Evolutionary conservation across 495 filamentous ascomycete genomes (phyloP).

Genomic region (Lophium mytilinum): DNA sequence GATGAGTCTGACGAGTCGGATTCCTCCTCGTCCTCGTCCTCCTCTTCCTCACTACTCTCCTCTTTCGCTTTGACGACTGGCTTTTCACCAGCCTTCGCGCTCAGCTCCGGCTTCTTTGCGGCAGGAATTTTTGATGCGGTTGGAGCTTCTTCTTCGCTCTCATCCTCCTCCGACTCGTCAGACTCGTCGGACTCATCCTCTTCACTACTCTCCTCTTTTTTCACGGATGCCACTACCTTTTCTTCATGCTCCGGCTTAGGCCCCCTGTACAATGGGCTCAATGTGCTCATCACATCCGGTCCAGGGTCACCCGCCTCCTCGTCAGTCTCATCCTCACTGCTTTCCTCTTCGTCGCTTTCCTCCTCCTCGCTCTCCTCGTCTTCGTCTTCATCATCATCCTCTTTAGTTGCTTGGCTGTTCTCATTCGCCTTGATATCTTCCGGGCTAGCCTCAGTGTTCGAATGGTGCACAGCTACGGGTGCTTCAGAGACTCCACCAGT

Average conservation of each 20-base stretch:
- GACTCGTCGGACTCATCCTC: neutral
- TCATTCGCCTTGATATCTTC: constrained; percentile 28
- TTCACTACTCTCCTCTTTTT: neutral
- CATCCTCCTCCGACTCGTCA: constrained; percentile 11
- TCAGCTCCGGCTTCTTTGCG: neutral
- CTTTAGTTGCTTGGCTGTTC: constrained; percentile 14
- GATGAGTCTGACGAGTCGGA: neutral
- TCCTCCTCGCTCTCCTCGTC: constrained; percentile 25
- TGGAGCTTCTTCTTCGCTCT: constrained; percentile 5
- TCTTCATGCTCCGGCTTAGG: constrained; percentile 1
- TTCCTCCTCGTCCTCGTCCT: constrained; percentile 14
- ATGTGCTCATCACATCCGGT: too few relatives aligned
- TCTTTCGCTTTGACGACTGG: neutral
- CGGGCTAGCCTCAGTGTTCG: constrained; percentile 11
- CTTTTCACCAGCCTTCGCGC: neutral
- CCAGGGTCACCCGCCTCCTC: neutral
- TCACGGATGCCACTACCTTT: neutral
- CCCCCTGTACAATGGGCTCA: neutral
- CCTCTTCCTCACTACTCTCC: constrained; percentile 9
- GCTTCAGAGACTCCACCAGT: neutral
- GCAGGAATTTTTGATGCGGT: neutral
- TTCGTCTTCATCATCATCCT: constrained; percentile 23
- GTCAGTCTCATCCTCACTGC: neutral
- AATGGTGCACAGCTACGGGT: constrained; percentile 2
- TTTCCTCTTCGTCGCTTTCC: constrained; percentile 21